A percentile compares a stretch with the other conserved stretches of the same genome.
Conservation (phyloP, 2,329 filamentous ascomycete genomes). For the Beauveria pseudobassiana region DNA sequence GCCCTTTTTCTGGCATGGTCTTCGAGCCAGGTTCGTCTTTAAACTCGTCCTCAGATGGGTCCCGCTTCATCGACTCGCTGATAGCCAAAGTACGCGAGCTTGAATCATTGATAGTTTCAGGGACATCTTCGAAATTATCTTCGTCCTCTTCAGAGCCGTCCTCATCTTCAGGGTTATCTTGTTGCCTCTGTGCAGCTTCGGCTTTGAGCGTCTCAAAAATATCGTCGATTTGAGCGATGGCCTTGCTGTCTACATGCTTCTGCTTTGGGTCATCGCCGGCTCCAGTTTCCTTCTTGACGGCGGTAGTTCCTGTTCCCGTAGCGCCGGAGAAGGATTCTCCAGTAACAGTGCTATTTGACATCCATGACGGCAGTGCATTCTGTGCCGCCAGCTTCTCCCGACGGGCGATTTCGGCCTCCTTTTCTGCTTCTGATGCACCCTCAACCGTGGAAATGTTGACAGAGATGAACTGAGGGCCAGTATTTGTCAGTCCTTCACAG, state of each 20-base stretch:
- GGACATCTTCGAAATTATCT: constrained; percentile 44
- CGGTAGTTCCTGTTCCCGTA: constrained; percentile 14
- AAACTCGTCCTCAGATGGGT: constrained; percentile 22
- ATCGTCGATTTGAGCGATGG: constrained; percentile 54
- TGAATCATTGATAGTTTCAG: constrained; percentile 28
- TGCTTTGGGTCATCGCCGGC: constrained; percentile 36
- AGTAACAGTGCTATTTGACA: constrained; percentile 61
- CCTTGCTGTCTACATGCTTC: constrained; percentile 38
- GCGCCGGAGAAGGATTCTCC: constrained; percentile 48
- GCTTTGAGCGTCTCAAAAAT: constrained; percentile 61
- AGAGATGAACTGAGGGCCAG: constrained; percentile 60
- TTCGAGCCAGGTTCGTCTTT: constrained; percentile 27
- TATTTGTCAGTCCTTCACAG: constrained; percentile 60
- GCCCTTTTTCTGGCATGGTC: constrained; percentile 50
- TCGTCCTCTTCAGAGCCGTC: constrained; percentile 35
- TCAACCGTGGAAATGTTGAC: constrained; percentile 61
- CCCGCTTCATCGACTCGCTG: constrained; percentile 25
- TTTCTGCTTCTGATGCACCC: constrained; percentile 59
- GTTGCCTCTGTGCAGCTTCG: constrained; percentile 39
- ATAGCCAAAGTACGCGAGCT: constrained; percentile 24
- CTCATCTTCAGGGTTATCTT: constrained; percentile 25
- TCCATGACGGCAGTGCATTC: constrained; percentile 65
- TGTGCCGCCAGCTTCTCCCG: constrained; percentile 60
- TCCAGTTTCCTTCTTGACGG: constrained; percentile 34
- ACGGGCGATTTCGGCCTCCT: constrained; percentile 54